Conservation (phyloP, 345 rosid genomes). For the Dovyalis caffra region DNA sequence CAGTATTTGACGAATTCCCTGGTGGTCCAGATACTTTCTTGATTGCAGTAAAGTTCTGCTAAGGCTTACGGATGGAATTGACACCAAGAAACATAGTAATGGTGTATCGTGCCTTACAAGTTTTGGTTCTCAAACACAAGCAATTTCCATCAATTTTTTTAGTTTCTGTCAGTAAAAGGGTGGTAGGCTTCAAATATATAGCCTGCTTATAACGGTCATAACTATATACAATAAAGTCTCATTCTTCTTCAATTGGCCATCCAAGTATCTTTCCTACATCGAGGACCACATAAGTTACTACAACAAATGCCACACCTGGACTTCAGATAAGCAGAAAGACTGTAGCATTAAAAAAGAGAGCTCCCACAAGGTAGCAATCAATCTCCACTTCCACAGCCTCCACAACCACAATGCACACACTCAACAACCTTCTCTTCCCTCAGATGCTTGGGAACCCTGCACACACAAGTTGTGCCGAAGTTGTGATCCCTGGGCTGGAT, state of each 20-base stretch:
- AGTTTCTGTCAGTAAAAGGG: neutral
- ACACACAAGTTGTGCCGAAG: constrained; percentile 77
- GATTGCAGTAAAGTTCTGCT: constrained; percentile 71
- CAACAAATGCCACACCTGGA: neutral
- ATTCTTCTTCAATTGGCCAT: neutral
- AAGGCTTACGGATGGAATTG: constrained; percentile 67
- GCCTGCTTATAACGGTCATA: neutral
- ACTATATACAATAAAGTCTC: neutral
- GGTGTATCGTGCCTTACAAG: constrained; percentile 22
- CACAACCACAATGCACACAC: constrained; percentile 82
- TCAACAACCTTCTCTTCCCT: constrained; percentile 85
- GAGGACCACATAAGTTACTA: neutral
- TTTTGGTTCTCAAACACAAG: neutral
- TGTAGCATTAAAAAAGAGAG: neutral
- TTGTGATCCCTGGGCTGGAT: constrained; percentile 89
- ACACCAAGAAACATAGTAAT: constrained; percentile 68
- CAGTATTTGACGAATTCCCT: constrained; percentile 71
- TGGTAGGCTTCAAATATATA: neutral
- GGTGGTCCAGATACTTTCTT: constrained; percentile 75
- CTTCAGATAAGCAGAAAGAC: neutral
- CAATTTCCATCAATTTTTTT: neutral
- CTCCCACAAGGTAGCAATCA: constrained; percentile 7
- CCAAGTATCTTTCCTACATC: neutral
- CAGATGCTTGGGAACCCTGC: constrained; percentile 72
- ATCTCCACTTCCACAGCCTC: constrained; percentile 84